A percentile compares a stretch with the other conserved stretches of the same genome.
Conservation (phyloP, 2,329 filamentous ascomycete genomes). For the Teratosphaeria viscida region DNA sequence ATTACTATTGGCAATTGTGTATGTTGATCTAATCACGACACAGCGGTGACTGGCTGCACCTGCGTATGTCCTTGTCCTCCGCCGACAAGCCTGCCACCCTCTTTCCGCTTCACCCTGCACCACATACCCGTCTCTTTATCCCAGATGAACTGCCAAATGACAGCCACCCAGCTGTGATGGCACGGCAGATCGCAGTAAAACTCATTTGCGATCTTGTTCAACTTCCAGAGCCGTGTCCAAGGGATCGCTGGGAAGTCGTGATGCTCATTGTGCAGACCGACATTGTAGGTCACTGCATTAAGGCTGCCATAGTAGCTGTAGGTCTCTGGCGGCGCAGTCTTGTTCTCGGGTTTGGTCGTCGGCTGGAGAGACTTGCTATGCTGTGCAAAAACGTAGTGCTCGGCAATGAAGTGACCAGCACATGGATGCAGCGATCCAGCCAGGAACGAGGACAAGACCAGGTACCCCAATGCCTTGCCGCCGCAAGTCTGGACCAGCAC, state of each 20-base stretch:
- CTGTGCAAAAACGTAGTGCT: conserved; percentile 58
- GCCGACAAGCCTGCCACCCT: conserved; percentile 57
- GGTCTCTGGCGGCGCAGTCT: conserved; percentile 51
- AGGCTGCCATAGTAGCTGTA: conserved; percentile 93
- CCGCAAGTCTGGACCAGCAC: conserved; percentile 53
- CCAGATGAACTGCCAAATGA: conserved; percentile 91
- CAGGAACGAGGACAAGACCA: conserved; percentile 82
- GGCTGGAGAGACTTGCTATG: conserved; percentile 33
- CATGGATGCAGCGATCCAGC: conserved; percentile 89
- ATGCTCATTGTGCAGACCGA: conserved; percentile 96
- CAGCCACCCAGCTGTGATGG: conserved; percentile 83
- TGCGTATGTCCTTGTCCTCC: conserved; percentile 2
- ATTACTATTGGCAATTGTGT: neutral
- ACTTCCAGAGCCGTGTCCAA: conserved; percentile 72
- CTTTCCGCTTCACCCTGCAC: conserved; percentile 84
- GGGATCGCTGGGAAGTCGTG: conserved; percentile 97
- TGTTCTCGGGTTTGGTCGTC: conserved; percentile 8
- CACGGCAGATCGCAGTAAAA: conserved; percentile 83
- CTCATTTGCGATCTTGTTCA: conserved; percentile 73
- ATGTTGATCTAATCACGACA: neutral
- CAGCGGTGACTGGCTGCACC: conserved; percentile 1
- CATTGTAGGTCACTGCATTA: conserved; percentile 92
- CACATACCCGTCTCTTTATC: conserved; percentile 82
- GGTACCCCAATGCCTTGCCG: conserved; percentile 61
- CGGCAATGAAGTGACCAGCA: conserved; percentile 95